A percentile compares a stretch with the other conserved stretches of the same genome.
Evolutionary conservation across 352 stramenopile species (phyloP).

Genomic region (Globisporangium radiosum): DNA sequence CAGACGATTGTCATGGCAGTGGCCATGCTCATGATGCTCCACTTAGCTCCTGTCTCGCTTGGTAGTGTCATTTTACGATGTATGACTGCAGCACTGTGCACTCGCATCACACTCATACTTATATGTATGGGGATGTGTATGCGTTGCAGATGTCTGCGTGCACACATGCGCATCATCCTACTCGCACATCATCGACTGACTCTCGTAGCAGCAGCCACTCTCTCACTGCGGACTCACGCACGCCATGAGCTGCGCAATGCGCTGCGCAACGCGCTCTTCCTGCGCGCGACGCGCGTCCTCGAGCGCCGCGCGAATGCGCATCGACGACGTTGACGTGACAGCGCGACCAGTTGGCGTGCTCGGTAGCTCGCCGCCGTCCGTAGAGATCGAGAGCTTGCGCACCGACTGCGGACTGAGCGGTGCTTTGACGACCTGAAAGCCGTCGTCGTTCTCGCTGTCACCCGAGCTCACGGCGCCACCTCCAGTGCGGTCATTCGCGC

Average conservation of each 20-base stretch:
- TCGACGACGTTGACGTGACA: conserved; percentile 29
- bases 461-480: conserved; percentile 11
- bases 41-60: too few relatives aligned
- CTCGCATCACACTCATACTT: too few relatives aligned
- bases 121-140: too few relatives aligned
- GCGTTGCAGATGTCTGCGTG: too few relatives aligned
- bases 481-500: conserved; percentile 9
- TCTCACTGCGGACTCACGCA: neutral
- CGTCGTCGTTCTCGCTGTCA: conserved; percentile 32
- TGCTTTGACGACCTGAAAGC: conserved; percentile 32
- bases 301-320: conserved; percentile 48
- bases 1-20: too few relatives aligned
- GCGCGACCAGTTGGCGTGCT: conserved; percentile 27
- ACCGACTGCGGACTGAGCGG: conserved; percentile 12
- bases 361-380: conserved; percentile 13
- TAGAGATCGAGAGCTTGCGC: conserved; percentile 9
- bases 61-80: too few relatives aligned
- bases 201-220: neutral
- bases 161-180: too few relatives aligned
- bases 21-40: too few relatives aligned
- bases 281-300: conserved; percentile 38
- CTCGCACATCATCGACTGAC: neutral
- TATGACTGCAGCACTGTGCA: too few relatives aligned
- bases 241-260: conserved; percentile 49
- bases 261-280: conserved; percentile 46